A percentile compares a stretch with the other conserved stretches of the same genome.
Conservation (phyloP, 352 stramenopile species). For the Globisporangium cylindrosporum region DNA sequence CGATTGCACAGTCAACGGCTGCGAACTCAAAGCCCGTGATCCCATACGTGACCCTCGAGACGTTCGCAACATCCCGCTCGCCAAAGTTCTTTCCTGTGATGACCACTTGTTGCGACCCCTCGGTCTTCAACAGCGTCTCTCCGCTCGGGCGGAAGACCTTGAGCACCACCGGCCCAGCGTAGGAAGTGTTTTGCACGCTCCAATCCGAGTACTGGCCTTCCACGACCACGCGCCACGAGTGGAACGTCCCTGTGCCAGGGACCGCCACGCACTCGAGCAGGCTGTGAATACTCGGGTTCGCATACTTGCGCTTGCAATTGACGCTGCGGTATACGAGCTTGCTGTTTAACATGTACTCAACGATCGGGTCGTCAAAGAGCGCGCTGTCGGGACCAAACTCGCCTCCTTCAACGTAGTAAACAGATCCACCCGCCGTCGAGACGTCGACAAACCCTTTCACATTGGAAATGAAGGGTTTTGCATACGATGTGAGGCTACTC, state of each 20-base stretch:
- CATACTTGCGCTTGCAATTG: slow-evolving; percentile 61
- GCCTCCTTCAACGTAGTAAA: slow-evolving; percentile 44
- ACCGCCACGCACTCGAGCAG: slow-evolving; percentile 51
- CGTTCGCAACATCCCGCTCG: slow-evolving; percentile 22
- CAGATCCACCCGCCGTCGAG: slow-evolving; percentile 35
- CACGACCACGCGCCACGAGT: slow-evolving; percentile 41
- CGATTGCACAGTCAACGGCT: slow-evolving; percentile 34
- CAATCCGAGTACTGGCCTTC: slow-evolving; percentile 36
- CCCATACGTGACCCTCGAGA: slow-evolving; percentile 51
- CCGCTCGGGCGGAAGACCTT: slow-evolving; percentile 48
- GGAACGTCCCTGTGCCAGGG: slow-evolving; percentile 39
- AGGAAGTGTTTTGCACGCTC: slow-evolving; percentile 39
- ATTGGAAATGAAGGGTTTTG: slow-evolving; percentile 27
- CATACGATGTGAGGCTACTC: slow-evolving; percentile 28
- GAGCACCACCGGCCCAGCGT: slow-evolving; percentile 51
- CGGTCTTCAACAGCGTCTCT: slow-evolving; percentile 44
- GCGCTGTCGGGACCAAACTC: slow-evolving; percentile 52
- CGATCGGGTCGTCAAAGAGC: slow-evolving; percentile 41
- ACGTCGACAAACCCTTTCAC: slow-evolving; percentile 48
- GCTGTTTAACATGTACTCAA: slow-evolving; percentile 48
- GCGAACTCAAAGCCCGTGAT: slow-evolving; percentile 44
- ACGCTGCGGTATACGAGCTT: slow-evolving; percentile 28
- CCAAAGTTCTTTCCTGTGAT: slow-evolving; percentile 67
- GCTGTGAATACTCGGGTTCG: slow-evolving; percentile 32
- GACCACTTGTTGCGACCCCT: slow-evolving; percentile 45